Percentiles rank a stretch among this genome's conserved stretches.
Evolutionary conservation across 345 rosid genomes (phyloP).

Genomic region (Pugionium dolabratum): DNA sequence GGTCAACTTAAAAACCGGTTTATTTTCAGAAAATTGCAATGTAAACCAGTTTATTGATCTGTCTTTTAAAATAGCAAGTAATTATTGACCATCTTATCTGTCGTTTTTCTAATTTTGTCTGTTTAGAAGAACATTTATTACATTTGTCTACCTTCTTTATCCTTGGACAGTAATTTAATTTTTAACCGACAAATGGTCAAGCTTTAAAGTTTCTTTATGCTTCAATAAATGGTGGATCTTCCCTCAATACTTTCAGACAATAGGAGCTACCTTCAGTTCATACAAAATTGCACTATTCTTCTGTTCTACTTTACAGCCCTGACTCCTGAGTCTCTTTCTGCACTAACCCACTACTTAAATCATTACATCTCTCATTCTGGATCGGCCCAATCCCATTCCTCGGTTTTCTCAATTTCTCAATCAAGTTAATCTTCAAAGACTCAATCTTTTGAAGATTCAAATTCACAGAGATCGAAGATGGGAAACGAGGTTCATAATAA

Average conservation of each 20-base stretch:
- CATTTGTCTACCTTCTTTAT: background rate
- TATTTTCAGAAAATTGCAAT: no score
- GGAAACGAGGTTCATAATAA: slow-evolving; percentile 3
- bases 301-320: slow-evolving; percentile 31
- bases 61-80: no score
- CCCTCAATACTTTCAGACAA: slow-evolving; percentile 23
- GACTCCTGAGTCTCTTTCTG: slow-evolving; percentile 23
- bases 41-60: no score
- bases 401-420: slow-evolving; percentile 10
- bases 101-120: no score
- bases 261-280: slow-evolving; percentile 7
- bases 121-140: background rate
- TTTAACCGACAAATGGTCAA: slow-evolving; percentile 29
- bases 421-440: slow-evolving; percentile 20
- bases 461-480: slow-evolving; percentile 28
- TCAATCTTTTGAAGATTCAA: slow-evolving; percentile 4
- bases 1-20: no score
- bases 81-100: no score
- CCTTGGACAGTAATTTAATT: background rate
- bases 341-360: background rate
- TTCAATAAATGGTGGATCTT: slow-evolving; percentile 8
- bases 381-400: background rate
- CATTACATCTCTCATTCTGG: slow-evolving; percentile 9
- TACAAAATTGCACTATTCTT: slow-evolving; percentile 1
- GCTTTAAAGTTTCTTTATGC: background rate